Evolutionary conservation across 1,139 yeast species (phyloP).

Genomic region (Yamadazyma aaseri): DNA sequence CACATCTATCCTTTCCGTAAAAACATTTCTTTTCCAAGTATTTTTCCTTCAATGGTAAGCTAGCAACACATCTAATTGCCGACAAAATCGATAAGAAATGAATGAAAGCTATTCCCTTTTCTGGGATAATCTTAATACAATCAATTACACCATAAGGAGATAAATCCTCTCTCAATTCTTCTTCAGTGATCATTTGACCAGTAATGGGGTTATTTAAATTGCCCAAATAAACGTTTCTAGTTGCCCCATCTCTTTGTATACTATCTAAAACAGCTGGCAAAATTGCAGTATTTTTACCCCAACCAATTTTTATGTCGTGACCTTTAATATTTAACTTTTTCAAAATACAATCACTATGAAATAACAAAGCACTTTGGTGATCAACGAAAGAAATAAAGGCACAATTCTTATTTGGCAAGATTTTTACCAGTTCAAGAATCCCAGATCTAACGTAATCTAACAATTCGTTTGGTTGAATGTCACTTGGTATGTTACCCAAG

Average conservation of each 20-base stretch:
- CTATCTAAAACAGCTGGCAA: conserved; percentile 70
- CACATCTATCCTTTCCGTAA: conserved; percentile 66
- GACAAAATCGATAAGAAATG: conserved; percentile 58
- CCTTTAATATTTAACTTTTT: conserved; percentile 56
- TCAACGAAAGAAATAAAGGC: conserved; percentile 63
- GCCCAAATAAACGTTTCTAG: conserved; percentile 87
- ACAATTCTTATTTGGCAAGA: conserved; percentile 56
- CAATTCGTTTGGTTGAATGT: conserved; percentile 75
- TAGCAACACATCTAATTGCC: conserved; percentile 59
- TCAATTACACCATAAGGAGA: conserved; percentile 55
- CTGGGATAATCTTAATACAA: conserved; percentile 55
- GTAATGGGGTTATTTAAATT: conserved; percentile 53
- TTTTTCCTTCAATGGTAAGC: conserved; percentile 53
- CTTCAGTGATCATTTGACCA: conserved; percentile 55
- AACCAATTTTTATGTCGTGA: conserved; percentile 61
- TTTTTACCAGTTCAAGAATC: conserved; percentile 71
- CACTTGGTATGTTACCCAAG: conserved; percentile 85
- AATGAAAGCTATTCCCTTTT: conserved; percentile 60
- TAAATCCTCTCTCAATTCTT: conserved; percentile 51
- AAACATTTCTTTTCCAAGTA: conserved; percentile 57
- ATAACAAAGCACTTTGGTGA: conserved; percentile 58
- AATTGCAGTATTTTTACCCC: conserved; percentile 67
- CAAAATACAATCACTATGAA: conserved; percentile 61
- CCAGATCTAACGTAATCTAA: conserved; percentile 92
- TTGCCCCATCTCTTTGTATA: conserved; percentile 83